phyloP scores from a whole-genome alignment of 371 early-diverging fungal species.

The Rhizopus sp. region DNA sequence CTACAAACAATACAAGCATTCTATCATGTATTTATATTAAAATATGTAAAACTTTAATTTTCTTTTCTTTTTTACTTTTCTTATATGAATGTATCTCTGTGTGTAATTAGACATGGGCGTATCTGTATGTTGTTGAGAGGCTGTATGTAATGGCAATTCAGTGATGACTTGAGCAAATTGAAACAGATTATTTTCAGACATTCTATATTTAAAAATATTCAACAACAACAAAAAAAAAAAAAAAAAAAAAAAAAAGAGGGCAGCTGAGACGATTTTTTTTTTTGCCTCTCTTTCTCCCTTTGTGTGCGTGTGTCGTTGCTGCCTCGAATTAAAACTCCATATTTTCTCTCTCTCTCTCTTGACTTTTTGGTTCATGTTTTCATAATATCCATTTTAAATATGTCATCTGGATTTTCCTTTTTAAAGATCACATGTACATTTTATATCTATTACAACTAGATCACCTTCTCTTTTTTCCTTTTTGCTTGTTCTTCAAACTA shows the following conservation, averaged over 20 bases:
- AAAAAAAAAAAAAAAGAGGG: conserved; percentile 2
- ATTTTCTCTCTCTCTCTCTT: too few relatives aligned
- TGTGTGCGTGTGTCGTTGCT: not conserved
- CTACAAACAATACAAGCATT: conserved; percentile 57
- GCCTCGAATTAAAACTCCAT: too few relatives aligned
- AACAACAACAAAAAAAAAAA: too few relatives aligned
- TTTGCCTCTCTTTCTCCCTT: too few relatives aligned
- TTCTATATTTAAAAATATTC: conserved; percentile 8
- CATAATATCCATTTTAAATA: too few relatives aligned
- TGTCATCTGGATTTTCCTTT: too few relatives aligned
- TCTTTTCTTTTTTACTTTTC: conserved; percentile 26
- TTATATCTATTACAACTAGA: too few relatives aligned
- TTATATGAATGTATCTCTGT: conserved; percentile 28
- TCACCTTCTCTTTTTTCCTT: too few relatives aligned
- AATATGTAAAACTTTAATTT: not conserved
- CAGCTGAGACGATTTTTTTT: too few relatives aligned
- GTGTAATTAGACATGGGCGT: conserved; percentile 14
- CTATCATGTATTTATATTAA: conserved; percentile 19
- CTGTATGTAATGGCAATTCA: conserved; percentile 25
- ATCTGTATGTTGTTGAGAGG: conserved; percentile 17
- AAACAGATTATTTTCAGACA: conserved; percentile 45
- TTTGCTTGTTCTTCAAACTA: too few relatives aligned
- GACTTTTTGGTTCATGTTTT: too few relatives aligned
- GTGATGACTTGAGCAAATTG: conserved; percentile 50
- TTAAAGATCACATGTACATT: too few relatives aligned